phyloP scores from a whole-genome alignment of 1,284 basidiomycete species.

The Ustilago cynodontis region DNA sequence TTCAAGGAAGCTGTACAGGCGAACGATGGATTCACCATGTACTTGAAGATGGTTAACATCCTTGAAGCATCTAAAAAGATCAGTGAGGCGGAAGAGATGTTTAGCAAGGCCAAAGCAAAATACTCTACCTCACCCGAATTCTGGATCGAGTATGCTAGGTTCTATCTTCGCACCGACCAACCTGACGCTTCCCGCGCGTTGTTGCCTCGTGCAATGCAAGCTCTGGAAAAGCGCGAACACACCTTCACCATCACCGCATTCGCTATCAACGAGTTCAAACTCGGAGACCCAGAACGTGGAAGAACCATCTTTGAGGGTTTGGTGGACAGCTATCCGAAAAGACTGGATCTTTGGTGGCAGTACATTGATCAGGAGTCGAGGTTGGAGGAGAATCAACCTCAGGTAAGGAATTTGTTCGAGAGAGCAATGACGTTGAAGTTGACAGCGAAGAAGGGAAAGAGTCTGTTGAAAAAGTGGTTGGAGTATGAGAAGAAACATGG shows the following conservation, averaged over 20 bases:
- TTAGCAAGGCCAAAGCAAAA: conserved; percentile 77
- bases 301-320: conserved; percentile 97
- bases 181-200: conserved; percentile 86
- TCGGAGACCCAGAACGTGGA: conserved; percentile 92
- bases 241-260: conserved; percentile 94
- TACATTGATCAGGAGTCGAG: conserved; percentile 94
- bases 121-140: conserved; percentile 90
- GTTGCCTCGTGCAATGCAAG: conserved; percentile 88
- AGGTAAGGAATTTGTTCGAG: conserved; percentile 79
- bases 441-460: conserved; percentile 95
- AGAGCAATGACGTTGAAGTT: conserved; percentile 85
- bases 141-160: conserved; percentile 89
- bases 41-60: conserved; percentile 85
- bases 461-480: conserved; percentile 88
- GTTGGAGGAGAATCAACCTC: conserved; percentile 26
- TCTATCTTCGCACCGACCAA: conserved; percentile 78
- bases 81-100: conserved; percentile 58
- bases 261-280: conserved; percentile 93
- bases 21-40: conserved; percentile 92
- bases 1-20: conserved; percentile 91
- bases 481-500: conserved; percentile 87
- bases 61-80: conserved; percentile 84
- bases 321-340: conserved; percentile 90
- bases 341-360: conserved; percentile 94
- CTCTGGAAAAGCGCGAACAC: conserved; percentile 94